Evolutionary conservation across 2,329 filamentous ascomycete genomes (phyloP).

Genomic region (Stachybotrys echinatus): DNA sequence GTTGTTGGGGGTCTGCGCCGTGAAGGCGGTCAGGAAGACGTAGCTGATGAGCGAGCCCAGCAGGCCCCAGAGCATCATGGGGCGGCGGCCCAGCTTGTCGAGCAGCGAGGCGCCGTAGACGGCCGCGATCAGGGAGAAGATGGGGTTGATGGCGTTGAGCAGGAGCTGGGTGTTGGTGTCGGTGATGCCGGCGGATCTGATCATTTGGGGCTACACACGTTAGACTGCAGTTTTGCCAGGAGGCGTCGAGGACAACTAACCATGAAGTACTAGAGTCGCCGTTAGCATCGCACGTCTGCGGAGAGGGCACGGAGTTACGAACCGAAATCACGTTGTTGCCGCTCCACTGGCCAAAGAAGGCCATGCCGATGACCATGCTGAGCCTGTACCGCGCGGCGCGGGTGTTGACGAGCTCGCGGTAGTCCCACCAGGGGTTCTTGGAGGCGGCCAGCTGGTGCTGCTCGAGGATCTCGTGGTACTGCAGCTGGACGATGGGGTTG

Average conservation of each 20-base stretch:
- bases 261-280: conserved; percentile 26
- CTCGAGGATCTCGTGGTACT: conserved; percentile 30
- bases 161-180: conserved; percentile 33
- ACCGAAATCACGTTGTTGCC: conserved; percentile 39
- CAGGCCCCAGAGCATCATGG: conserved; percentile 32
- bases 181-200: conserved; percentile 32
- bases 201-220: conserved; percentile 28
- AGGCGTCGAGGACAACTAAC: conserved; percentile 17
- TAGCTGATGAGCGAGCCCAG: conserved; percentile 21
- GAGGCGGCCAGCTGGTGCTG: conserved; percentile 41
- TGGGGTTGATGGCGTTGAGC: conserved; percentile 36
- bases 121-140: conserved; percentile 35
- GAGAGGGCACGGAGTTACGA: conserved; percentile 45
- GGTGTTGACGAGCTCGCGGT: conserved; percentile 42
- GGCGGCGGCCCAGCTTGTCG: conserved; percentile 32
- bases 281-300: conserved; percentile 26
- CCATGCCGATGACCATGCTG: conserved; percentile 43
- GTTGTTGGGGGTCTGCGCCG: conserved; percentile 23
- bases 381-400: conserved; percentile 44
- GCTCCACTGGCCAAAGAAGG: conserved; percentile 47
- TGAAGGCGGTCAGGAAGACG: conserved; percentile 25
- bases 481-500: conserved; percentile 28
- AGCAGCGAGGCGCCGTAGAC: conserved; percentile 31
- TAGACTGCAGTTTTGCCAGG: not conserved
- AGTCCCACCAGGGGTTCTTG: conserved; percentile 55